phyloP scores from a whole-genome alignment of 73 alveolate species.

The Durusdinium trenchii region DNA sequence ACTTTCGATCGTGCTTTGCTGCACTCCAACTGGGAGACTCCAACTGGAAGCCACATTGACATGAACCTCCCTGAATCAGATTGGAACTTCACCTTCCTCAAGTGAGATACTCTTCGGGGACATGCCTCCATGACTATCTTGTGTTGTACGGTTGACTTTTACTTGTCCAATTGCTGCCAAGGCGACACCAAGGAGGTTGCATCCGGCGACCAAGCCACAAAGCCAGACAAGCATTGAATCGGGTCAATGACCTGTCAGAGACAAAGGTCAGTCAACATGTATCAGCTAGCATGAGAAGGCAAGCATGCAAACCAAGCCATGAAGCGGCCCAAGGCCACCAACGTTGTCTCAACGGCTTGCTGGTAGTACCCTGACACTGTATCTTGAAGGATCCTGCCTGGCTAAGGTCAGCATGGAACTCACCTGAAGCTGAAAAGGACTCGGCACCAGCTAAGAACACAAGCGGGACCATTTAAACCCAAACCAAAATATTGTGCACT shows the following conservation, averaged over 20 bases:
- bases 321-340: no score
- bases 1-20: no score
- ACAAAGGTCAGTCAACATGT: not conserved
- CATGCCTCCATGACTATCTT: no score
- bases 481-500: no score
- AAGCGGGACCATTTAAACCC: no score
- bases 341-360: no score
- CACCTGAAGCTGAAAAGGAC: conserved; percentile 9
- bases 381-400: conserved; percentile 34
- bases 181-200: conserved; percentile 83
- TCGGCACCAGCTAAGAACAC: no score
- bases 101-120: no score
- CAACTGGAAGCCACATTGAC: not conserved
- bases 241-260: conserved; percentile 83
- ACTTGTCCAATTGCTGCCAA: not conserved
- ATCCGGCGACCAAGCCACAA: conserved; percentile 95
- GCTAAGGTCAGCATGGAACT: conserved; percentile 63
- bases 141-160: no score
- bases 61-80: not conserved
- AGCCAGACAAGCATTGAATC: conserved; percentile 86
- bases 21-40: no score
- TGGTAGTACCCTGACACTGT: no score
- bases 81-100: not conserved
- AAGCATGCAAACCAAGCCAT: not conserved
- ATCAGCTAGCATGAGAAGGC: not conserved